Percentiles rank a stretch among this genome's conserved stretches.
Evolutionary conservation across 2,329 filamentous ascomycete genomes (phyloP).

Genomic region (Capronia coronata): DNA sequence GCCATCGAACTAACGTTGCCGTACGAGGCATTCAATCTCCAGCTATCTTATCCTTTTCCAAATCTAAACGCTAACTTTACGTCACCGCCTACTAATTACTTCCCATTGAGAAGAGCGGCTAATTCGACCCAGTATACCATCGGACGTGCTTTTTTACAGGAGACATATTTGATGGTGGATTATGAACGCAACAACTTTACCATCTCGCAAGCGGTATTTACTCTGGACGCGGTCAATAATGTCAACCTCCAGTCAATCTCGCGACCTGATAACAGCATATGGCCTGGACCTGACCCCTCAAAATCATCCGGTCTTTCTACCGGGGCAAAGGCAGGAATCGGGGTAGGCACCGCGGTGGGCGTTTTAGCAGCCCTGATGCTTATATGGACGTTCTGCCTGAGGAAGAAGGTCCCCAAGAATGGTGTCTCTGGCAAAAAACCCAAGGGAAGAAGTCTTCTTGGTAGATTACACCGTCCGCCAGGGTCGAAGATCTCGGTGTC

Average conservation of each 20-base stretch:
- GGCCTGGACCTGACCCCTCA: slow-evolving; percentile 12
- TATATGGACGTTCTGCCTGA: slow-evolving; percentile 22
- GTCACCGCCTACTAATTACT: slow-evolving; percentile 32
- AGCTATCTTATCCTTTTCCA: slow-evolving; percentile 34
- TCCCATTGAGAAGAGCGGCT: slow-evolving; percentile 36
- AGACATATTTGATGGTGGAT: slow-evolving; percentile 37
- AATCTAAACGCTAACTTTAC: slow-evolving; percentile 28
- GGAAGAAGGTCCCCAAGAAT: slow-evolving; percentile 6
- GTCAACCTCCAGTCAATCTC: slow-evolving; percentile 37
- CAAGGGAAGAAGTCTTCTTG: slow-evolving; percentile 18
- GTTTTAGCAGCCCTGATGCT: slow-evolving; percentile 20
- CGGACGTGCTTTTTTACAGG: slow-evolving; percentile 39
- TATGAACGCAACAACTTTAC: slow-evolving; percentile 36
- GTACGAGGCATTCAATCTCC: slow-evolving; percentile 37
- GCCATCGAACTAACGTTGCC: slow-evolving; percentile 35
- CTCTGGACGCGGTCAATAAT: slow-evolving; percentile 47
- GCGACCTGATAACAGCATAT: slow-evolving; percentile 23
- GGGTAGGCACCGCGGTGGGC: slow-evolving; percentile 25
- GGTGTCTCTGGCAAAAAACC: slow-evolving; percentile 10
- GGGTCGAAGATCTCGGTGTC: slow-evolving; percentile 23
- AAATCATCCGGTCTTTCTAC: slow-evolving; percentile 25
- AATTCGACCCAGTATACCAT: slow-evolving; percentile 35
- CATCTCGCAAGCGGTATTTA: slow-evolving; percentile 33
- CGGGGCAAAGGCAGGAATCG: slow-evolving; percentile 31
- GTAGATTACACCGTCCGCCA: slow-evolving; percentile 13